Evolutionary conservation across 2,329 filamentous ascomycete species (phyloP).

Genomic region (Podosphaera fusca): DNA sequence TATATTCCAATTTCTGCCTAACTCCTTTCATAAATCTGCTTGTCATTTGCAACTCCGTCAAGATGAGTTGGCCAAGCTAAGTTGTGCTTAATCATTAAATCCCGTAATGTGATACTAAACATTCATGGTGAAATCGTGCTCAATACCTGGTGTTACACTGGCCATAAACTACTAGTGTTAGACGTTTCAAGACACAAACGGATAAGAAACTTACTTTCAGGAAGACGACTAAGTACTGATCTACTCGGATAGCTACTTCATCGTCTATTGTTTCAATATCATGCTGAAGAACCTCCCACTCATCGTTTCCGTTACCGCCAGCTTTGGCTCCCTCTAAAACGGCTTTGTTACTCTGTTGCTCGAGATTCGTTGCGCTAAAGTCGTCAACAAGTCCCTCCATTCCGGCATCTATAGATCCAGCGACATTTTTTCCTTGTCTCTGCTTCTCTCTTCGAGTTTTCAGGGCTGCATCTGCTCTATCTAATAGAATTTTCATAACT

Average conservation of each 20-base stretch:
- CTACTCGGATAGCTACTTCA: conserved; percentile 63
- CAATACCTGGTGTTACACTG: conserved; percentile 86
- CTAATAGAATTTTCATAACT: conserved; percentile 93
- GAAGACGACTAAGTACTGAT: conserved; percentile 73
- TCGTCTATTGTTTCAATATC: conserved; percentile 36
- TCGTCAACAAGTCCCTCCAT: conserved; percentile 77
- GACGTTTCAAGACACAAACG: background rate
- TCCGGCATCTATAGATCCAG: conserved; percentile 26
- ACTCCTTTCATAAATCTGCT: too few relatives aligned
- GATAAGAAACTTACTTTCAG: conserved; percentile 34
- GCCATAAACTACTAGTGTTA: conserved; percentile 42
- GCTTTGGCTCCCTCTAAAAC: conserved; percentile 22
- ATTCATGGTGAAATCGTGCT: conserved; percentile 95
- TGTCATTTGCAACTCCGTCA: too few relatives aligned
- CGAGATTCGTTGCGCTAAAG: conserved; percentile 39
- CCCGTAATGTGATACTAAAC: conserved; percentile 27
- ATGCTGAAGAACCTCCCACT: conserved; percentile 42
- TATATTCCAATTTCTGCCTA: too few relatives aligned
- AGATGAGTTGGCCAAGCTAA: too few relatives aligned
- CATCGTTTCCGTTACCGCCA: conserved; percentile 27
- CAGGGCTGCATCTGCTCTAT: conserved; percentile 79
- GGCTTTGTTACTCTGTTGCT: conserved; percentile 22
- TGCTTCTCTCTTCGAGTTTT: conserved; percentile 74
- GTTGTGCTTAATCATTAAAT: background rate
- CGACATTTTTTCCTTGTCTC: conserved; percentile 29